Base-by-base conservation (phyloP, 176 grass and related monocot species). In the Dendrocalamus sinicus region DNA sequence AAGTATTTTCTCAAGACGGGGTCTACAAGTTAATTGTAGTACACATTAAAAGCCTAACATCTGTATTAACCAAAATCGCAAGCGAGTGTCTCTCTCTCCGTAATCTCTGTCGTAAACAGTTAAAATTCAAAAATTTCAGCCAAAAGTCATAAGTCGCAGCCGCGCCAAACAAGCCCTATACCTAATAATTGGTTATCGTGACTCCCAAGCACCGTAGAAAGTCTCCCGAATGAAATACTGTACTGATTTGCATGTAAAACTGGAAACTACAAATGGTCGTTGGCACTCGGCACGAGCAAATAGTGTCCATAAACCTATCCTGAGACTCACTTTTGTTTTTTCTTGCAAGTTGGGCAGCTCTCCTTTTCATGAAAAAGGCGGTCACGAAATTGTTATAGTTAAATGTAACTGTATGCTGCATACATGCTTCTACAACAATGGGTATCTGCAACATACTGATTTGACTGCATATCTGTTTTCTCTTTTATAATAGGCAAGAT, bases 201-300 rank as follows among this genome's bases (percentile, higher is more conserved):
- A 53, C 15, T 54, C 16, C 15, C 52, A 54, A 19, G 16, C 15
- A 19, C 6, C 1, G 1, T 17, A 19, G 15, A 54, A 54, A 54
- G 17, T 54, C 52, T 54, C 16, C 9, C 44, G 13, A 85, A 45
- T 7, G 32, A 79, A 37, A 35, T 79, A 15, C 44, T 72, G 41
- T 67, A 52, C 20, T 78, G 46, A 14, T 86, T 17, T 80, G 45
- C 67, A 64, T 50, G 47, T 26, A 20, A 80, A 64, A 26, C 37
- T 43, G 20, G 26, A 9, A 75, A 20, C n/a, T 17, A 47, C 52
- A 72, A 72, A 72, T 30, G 67, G 9, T 22, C 11, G 0, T 61
- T 61, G 14, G 48, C 67, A 60, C 40, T 45, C 8, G 44, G 44
- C 44, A 45, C 44, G 72, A 72, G 39, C 23, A 75, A 28, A 9